These are phyloP conservation scores for Colletotrichum coccodes DNA, from an alignment of 2,329 filamentous ascomycete genomes.

Conservation along the genomic window DNA sequence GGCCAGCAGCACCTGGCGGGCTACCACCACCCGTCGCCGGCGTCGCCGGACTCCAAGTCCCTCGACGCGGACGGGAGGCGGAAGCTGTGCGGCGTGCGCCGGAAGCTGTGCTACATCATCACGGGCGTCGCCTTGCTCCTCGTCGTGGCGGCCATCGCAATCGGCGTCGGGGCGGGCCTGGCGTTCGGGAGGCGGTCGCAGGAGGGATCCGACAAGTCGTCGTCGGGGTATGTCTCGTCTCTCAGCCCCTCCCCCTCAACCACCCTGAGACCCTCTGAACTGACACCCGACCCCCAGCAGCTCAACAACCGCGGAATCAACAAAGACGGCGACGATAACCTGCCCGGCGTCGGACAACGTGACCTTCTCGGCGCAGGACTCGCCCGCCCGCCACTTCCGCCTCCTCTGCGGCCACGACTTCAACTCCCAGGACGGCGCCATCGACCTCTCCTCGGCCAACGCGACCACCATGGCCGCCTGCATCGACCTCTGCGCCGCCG, in stretches of 20 bases:
- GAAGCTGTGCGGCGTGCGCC: constrained; percentile 36
- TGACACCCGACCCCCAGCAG: not conserved
- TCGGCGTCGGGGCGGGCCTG: constrained; percentile 37
- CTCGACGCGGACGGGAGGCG: constrained; percentile 2
- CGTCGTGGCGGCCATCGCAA: constrained; percentile 35
- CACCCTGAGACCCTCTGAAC: not conserved
- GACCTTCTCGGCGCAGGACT: constrained; percentile 21
- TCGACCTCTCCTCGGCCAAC: constrained; percentile 27
- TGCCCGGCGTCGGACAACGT: constrained; percentile 33
- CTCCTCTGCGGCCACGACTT: constrained; percentile 36
- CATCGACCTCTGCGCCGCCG: constrained; percentile 37
- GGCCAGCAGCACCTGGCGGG: constrained; percentile 13
- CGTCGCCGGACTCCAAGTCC: not conserved
- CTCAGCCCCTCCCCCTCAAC: not conserved
- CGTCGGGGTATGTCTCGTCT: constrained; percentile 7
- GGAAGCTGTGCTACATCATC: constrained; percentile 36
- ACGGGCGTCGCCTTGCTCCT: constrained; percentile 34
- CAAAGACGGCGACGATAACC: constrained; percentile 25
- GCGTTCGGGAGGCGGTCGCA: constrained; percentile 27
- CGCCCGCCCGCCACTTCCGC: constrained; percentile 23
- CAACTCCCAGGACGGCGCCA: constrained; percentile 30
- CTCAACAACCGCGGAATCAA: not conserved
- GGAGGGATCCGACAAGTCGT: not conserved
- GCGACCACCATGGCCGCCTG: constrained; percentile 35
- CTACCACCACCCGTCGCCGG: constrained; percentile 13